Conservation (phyloP, 1,284 basidiomycete species). For the Apiotrichum sp. region DNA sequence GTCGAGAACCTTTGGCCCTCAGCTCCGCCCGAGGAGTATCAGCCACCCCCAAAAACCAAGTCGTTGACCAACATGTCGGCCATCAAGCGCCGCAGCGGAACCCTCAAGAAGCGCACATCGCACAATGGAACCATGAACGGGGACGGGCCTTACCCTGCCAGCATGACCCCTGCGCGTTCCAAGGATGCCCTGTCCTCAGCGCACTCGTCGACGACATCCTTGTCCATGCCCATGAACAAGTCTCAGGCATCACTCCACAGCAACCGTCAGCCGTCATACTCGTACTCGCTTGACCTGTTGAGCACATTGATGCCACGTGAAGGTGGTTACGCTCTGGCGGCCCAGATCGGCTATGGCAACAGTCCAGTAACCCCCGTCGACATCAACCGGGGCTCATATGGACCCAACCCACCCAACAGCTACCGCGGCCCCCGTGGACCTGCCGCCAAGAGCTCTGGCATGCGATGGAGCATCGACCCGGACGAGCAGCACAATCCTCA, state of each 20-base stretch:
- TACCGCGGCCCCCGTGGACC: constrained; percentile 25
- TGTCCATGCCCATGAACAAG: constrained; percentile 38
- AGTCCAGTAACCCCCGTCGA: constrained; percentile 14
- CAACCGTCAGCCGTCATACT: constrained; percentile 27
- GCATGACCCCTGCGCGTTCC: not conserved
- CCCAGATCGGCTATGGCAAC: constrained; percentile 25
- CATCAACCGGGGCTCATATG: constrained; percentile 22
- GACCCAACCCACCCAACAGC: constrained; percentile 14
- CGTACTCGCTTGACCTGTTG: constrained; percentile 41
- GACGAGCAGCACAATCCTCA: constrained; percentile 23
- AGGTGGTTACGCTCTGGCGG: constrained; percentile 46
- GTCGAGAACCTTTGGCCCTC: constrained; percentile 25
- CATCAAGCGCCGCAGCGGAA: constrained; percentile 12
- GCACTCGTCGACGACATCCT: constrained; percentile 37
- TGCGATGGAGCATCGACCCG: constrained; percentile 41
- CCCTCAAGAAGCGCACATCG: constrained; percentile 16
- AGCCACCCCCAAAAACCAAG: constrained; percentile 25
- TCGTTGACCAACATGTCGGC: constrained; percentile 32
- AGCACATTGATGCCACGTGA: constrained; percentile 41
- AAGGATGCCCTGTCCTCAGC: constrained; percentile 27
- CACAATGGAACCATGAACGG: constrained; percentile 15
- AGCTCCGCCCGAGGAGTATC: constrained; percentile 22
- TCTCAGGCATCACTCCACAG: constrained; percentile 21
- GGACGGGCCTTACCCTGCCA: not conserved
- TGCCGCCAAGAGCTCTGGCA: constrained; percentile 33